Evolutionary conservation across 192 early-diverging fungal species (phyloP).

Genomic region (Chytriomyces sp.): DNA sequence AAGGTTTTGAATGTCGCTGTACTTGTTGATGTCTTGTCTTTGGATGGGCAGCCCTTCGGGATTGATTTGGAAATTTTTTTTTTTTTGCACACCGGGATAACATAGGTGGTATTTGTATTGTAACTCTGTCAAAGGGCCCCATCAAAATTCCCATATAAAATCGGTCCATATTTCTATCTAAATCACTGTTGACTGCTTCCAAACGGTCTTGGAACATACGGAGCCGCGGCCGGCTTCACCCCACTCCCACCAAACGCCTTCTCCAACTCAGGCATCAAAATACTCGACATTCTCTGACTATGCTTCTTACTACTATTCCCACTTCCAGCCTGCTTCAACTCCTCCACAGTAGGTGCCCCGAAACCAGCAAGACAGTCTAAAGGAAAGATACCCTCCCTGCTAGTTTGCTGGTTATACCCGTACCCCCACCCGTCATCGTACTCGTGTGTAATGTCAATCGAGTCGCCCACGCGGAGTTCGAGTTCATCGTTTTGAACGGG

Average conservation of each 20-base stretch:
- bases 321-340: slow-evolving; percentile 11
- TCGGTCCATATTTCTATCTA: too few relatives aligned
- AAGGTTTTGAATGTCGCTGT: too few relatives aligned
- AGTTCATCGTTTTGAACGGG: slow-evolving; percentile 13
- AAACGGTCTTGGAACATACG: slow-evolving; percentile 1
- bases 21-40: too few relatives aligned
- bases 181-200: background rate
- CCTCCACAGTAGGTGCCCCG: background rate
- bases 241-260: background rate
- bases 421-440: slow-evolving; percentile 8
- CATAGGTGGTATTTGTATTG: too few relatives aligned
- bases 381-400: slow-evolving; percentile 1
- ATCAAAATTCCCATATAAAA: too few relatives aligned
- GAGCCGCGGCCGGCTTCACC: background rate
- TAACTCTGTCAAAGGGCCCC: too few relatives aligned
- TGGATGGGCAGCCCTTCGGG: too few relatives aligned
- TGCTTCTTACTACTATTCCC: background rate
- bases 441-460: background rate
- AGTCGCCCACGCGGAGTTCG: background rate
- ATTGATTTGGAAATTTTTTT: too few relatives aligned
- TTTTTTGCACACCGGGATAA: too few relatives aligned
- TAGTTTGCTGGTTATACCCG: background rate
- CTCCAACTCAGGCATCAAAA: background rate
- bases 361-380: background rate
- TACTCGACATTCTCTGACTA: slow-evolving; percentile 9